phyloP scores from a whole-genome alignment of 306 rosid species.

The Echinosophora koreensis region DNA sequence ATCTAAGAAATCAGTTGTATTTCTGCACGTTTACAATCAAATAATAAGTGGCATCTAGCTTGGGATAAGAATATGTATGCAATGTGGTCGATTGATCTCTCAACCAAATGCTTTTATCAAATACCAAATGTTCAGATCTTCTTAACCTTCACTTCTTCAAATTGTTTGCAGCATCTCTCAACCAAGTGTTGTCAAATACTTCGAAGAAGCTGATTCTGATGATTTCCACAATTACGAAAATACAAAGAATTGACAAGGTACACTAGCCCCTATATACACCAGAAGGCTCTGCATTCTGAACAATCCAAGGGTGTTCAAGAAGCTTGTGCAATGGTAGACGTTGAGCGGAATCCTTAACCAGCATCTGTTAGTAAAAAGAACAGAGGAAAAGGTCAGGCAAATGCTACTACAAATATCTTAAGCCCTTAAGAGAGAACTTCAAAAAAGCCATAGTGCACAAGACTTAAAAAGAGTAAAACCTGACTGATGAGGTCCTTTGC shows the following conservation, averaged over 20 bases:
- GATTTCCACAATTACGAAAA: conserved; percentile 19
- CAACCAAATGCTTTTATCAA: conserved; percentile 18
- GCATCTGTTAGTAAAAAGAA: conserved; percentile 65
- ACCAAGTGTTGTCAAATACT: conserved; percentile 25
- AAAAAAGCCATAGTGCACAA: not conserved
- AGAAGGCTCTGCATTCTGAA: conserved; percentile 95
- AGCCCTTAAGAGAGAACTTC: not conserved
- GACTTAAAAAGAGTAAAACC: conserved; percentile 52
- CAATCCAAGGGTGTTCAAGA: conserved; percentile 96
- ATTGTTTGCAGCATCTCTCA: conserved; percentile 45
- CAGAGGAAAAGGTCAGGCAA: conserved; percentile 17
- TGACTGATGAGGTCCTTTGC: conserved; percentile 97
- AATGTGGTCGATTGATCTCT: conserved; percentile 20
- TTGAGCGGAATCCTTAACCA: conserved; percentile 84
- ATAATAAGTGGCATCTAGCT: conserved; percentile 27
- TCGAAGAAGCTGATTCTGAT: conserved; percentile 29
- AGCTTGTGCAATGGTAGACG: conserved; percentile 92
- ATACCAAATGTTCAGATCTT: conserved; percentile 7
- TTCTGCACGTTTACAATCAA: conserved; percentile 25
- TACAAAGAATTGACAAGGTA: conserved; percentile 20
- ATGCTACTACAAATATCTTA: conserved; percentile 25
- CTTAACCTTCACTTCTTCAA: conserved; percentile 33
- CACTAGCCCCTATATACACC: conserved; percentile 75
- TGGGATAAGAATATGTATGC: conserved; percentile 9
- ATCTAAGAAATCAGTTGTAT: not conserved